Base-by-base conservation (phyloP, 192 early-diverging fungal genomes). In the Blastocladiella britannica region DNA sequence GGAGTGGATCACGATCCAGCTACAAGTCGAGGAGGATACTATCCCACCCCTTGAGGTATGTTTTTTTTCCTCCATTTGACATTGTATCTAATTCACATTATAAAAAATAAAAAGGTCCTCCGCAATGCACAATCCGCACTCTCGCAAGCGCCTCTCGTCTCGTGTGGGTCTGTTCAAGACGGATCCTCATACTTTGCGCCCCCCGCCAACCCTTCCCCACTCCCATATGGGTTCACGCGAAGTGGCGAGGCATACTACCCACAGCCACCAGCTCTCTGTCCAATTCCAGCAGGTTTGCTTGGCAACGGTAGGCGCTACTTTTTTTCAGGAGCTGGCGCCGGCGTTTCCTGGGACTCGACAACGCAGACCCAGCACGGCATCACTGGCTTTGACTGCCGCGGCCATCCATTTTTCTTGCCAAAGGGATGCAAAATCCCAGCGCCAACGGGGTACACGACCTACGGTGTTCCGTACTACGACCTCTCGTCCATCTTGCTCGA, bases 381-480 rank as follows among this genome's bases (percentile, higher is more conserved):
- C n/a, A 73, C 69, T 9, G 78, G 78, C 4, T 80, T 72, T 53
- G 78, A 78, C 54, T 73, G 70, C 57, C 25, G 28, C 51, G 78
- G 78, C 1, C 71, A 78, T 20, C 78, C 78, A 3, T 74, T 80
- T 54, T 80, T 64, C 54, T 60, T 80, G 59, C 75, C 78, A n/a
- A 29, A 69, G 37, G 78, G 78, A 25, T 80, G 70, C 59, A 63
- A 63, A 0, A 55, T 76, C 5, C 73, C 74, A 18, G 57, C 62
- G 5, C 78, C 78, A 24, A 53, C 68, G 7, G 78, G 78, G 4
- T 80, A 68, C 56, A 80, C 78, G 8, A 29, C 65, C 5, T 73
- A 78, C 52, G 78, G 78, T 7, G 76, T 80, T 31, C 64, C 72
- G 3, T 80, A 68, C 58, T 80, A 78, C 62, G 78, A 80, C 54